Evolutionary conservation across 2,329 filamentous ascomycete genomes (phyloP), one percentile per base, ranked within the genome.

Genomic region (Colletotrichum magnum): DNA sequence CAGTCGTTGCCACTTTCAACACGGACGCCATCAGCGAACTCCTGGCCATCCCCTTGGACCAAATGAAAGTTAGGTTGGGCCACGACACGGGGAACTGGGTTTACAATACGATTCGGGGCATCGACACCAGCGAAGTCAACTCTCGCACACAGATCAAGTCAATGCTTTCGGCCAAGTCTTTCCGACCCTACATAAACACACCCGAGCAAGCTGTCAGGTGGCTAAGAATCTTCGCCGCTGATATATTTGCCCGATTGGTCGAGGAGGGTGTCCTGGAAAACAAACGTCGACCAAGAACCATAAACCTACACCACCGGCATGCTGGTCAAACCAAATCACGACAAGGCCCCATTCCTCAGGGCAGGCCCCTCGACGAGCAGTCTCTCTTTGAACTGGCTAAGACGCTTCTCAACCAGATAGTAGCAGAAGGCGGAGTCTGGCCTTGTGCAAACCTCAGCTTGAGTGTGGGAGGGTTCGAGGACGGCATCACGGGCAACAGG

Each of bases 91-190:
- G 94, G 1, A 85, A 87, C 4, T 98, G 95, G 94, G 85, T 98
- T 12, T 92, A 97, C 80, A 90, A 92, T 63, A 92, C 92, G 12
- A 92, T 98, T 61, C 90, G 96, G 12, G 96, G 96, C 1, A 89
- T 95, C 70, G 96, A 99, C 78, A 84, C 85, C 58, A 96, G 92
- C 74, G 95, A 98, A 79, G 94, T 99, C 73, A 98, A 94, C 76
- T 89, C 94, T 32, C 87, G 95, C 59, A 97, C 94, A 1, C 93
- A 96, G 76, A 97, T 98, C 83, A 98, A 98, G 79, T 96, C 93
- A 16, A 98, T 99, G 95, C 85, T 98, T 15, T 98, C 94, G 1
- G 95, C 96, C 21, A 99, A 99, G 78, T 97, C 94, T 0, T 99
- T 99, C 76, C 88, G 93, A 28, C 96, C 96, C 0, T 90, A 87